Evolutionary conservation across 139 green algal genomes (phyloP), one percentile per base, ranked within the genome.

Genomic region (Volvox reticuliferus): DNA sequence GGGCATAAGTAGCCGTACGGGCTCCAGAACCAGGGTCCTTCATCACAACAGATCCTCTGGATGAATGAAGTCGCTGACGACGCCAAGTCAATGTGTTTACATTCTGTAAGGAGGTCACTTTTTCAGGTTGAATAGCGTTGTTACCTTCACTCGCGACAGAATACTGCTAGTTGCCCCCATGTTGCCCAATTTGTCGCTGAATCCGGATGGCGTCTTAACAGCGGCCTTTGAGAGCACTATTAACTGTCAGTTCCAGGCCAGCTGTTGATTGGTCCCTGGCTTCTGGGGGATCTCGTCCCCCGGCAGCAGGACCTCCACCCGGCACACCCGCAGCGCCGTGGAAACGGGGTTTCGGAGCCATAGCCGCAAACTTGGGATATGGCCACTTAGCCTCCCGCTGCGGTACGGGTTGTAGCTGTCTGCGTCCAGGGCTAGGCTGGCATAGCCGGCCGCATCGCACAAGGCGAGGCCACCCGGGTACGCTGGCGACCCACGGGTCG

Each of bases 301-400:
- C 71, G 71, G 75, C 36, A 86, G 0, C 55, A 90, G 37, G 28
- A 89, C 32, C 28, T 55, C 33, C 28, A 13, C 69, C 1, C 9
- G 2, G 85, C 85, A 89, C 3, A 0, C 17, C 16, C 85, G 26
- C 69, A 89, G 69, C 36, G 69, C 69, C 0, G 16, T 0, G 0
- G 85, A 89, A 0, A n/a, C 85, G 0, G 37, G 85, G 69, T 89
- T 89, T 22, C 85, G 85, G 0, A 89, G 3, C 85, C 85, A 89
- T 36, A 89, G 17, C 35, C 83, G 65, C 24, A 80, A 6, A 12
- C 1, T 30, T 12, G 17, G 26, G 50, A 24, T 32, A 19, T 24
- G 17, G 61, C n/a, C 17, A 30, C 36, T 20, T 35, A n/a, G 22
- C 19, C 63, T 12, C 6, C 62, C 13, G 2, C 20, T 19, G 3